phyloP scores from a whole-genome alignment of 768 basidiomycete genomes.

The Rhodosporidiobolus odoratus region DNA sequence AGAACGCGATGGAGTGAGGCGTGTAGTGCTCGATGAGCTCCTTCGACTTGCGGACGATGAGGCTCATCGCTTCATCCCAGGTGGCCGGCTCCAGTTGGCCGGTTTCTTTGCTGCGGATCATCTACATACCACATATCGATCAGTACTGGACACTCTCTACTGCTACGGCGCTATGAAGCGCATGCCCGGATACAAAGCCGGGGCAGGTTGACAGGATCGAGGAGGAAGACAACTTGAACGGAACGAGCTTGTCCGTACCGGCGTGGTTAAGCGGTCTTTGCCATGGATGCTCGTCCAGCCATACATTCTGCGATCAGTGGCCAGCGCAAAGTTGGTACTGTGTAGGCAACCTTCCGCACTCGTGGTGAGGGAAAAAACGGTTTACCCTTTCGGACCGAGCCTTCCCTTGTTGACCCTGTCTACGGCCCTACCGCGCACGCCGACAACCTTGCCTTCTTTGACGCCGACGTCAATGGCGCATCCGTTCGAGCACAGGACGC shows the following conservation, averaged over 20 bases:
- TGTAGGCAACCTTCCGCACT: too few species aligned
- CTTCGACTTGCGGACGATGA: slow-evolving; percentile 39
- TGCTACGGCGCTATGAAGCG: too few species aligned
- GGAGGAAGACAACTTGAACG: too few species aligned
- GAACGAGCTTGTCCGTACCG: too few species aligned
- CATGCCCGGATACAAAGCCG: not conserved
- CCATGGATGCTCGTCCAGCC: slow-evolving; percentile 33
- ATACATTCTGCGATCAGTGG: slow-evolving; percentile 11
- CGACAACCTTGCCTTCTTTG: slow-evolving; percentile 40
- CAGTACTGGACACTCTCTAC: too few species aligned
- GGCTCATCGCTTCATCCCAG: slow-evolving; percentile 39
- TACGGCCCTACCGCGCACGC: slow-evolving; percentile 26
- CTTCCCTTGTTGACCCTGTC: slow-evolving; percentile 41
- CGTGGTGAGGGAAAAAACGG: not conserved
- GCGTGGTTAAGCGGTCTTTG: slow-evolving; percentile 33
- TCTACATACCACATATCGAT: not conserved
- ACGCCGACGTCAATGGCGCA: slow-evolving; percentile 38
- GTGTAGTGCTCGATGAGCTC: slow-evolving; percentile 36
- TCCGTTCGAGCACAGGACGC: slow-evolving; percentile 27
- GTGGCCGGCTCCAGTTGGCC: slow-evolving; percentile 37
- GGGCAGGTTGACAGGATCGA: not conserved
- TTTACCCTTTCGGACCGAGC: slow-evolving; percentile 38
- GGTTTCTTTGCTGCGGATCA: slow-evolving; percentile 34
- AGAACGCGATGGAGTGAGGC: slow-evolving; percentile 39
- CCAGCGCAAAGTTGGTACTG: not conserved